phyloP scores from a whole-genome alignment of 179 eudicot species.

The Gypsophila paniculata region DNA sequence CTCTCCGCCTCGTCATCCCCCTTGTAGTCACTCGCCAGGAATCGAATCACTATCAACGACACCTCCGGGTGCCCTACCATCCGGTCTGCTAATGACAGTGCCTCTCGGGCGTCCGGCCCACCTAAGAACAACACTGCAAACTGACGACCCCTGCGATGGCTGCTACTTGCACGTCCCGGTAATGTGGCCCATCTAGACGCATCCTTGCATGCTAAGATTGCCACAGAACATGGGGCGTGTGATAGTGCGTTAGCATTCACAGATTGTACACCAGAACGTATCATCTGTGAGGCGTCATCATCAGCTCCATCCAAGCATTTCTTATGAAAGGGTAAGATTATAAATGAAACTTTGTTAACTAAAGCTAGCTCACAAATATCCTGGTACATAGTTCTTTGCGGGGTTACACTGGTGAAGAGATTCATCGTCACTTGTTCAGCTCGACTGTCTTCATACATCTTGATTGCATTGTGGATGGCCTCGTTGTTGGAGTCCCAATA shows the following conservation, averaged over 20 bases:
- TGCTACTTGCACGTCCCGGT: not conserved
- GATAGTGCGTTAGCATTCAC: conserved; percentile 45
- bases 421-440: conserved; percentile 27
- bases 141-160: conserved; percentile 15
- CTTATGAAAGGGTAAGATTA: conserved; percentile 42
- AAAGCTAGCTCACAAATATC: conserved; percentile 45
- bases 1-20: conserved; percentile 60
- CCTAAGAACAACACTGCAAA: conserved; percentile 69
- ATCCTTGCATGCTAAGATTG: conserved; percentile 49
- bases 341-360: conserved; percentile 32
- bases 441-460: conserved; percentile 34
- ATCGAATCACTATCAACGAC: conserved; percentile 51
- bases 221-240: conserved; percentile 85
- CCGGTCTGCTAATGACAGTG: conserved; percentile 58
- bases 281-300: not conserved
- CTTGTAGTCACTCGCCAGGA: conserved; percentile 38
- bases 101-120: conserved; percentile 75
- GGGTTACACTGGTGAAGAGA: conserved; percentile 33
- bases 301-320: conserved; percentile 23
- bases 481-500: conserved; percentile 30
- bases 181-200: conserved; percentile 9
- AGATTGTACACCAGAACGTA: conserved; percentile 30
- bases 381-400: conserved; percentile 44
- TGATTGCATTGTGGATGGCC: conserved; percentile 48
- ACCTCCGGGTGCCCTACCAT: conserved; percentile 44